phyloP scores from a whole-genome alignment of 2,329 filamentous ascomycete genomes.

The Myriosclerotinia scirpicola region DNA sequence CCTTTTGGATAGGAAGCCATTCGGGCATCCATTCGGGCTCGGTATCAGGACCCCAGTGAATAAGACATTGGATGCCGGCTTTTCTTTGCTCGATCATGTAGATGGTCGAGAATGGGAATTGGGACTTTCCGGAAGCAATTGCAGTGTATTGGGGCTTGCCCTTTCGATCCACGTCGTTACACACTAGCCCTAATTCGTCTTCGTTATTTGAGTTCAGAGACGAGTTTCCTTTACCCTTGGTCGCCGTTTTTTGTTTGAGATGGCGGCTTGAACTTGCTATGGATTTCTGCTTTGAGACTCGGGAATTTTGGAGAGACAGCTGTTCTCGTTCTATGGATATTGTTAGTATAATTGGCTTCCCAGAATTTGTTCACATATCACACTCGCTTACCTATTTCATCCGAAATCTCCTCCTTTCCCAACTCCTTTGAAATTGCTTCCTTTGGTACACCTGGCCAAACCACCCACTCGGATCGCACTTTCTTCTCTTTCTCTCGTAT shows the following conservation, averaged over 20 bases:
- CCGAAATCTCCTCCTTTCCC: neutral
- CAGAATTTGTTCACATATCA: rapidly evolving
- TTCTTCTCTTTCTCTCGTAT: neutral
- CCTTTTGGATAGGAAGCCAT: neutral
- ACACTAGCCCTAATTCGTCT: neutral
- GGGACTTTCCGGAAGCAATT: rapidly evolving
- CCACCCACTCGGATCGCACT: neutral
- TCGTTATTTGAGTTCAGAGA: neutral
- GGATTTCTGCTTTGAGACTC: neutral
- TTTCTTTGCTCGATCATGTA: neutral
- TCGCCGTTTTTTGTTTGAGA: neutral
- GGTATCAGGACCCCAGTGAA: neutral
- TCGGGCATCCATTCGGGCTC: neutral
- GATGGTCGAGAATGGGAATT: neutral
- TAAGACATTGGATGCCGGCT: neutral
- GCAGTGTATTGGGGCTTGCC: neutral
- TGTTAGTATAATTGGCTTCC: neutral
- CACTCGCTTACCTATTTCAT: neutral
- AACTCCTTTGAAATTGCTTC: neutral
- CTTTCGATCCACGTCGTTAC: neutral
- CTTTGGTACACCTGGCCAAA: conserved; percentile 5
- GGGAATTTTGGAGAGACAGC: neutral
- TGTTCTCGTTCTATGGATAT: neutral
- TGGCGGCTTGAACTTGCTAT: neutral
- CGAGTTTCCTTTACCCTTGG: neutral